Evolutionary conservation across 805 yeast species (phyloP), one percentile per base, ranked within the genome.

Genomic region (Yamadazyma philogaea): DNA sequence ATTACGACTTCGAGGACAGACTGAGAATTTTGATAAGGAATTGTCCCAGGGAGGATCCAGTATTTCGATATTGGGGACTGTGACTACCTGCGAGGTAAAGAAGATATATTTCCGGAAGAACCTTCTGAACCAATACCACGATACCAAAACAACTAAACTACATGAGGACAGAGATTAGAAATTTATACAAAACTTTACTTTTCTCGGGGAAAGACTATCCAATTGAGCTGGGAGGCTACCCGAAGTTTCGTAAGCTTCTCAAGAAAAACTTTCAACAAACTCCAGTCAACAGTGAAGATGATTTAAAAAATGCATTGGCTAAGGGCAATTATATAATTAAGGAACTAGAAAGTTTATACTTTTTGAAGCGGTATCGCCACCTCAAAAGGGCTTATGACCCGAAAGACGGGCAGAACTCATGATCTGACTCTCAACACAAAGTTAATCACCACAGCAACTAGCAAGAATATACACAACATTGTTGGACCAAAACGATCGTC

Each of bases 401-500:
- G 10, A 18, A 17, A 19, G 16, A 7, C n/a, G n/a, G 27, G 16
- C 24, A 27, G 12, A 24, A 12, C 5, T 28, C 52, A 78, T 21
- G 81, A 78, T 49, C 79, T 73, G 51, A 85, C 79, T 67, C 98
- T 85, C 61, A 93, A 72, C 26, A 89, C 72, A 60, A 93, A 93
- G 73, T 93, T 93, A 52, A 93, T 87, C 34, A 93, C 84, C 39
- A 93, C 97, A 1, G 99, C 97, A 37, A 89, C 80, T 50, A 93
- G 74, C 57, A 93, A 75, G 71, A 93, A 93, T 72, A 91, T 76
- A 70, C 99, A 93, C 56, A 93, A 77, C 86, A 91, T 83, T 12
- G 99, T 95, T 36, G 99, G 99, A 34, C 99, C 99, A 53, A 93
- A 84, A 61, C 99, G 81, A 67, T 93, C 99, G 60, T 93, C 99